phyloP scores from a whole-genome alignment of 352 stramenopile species.

The Phytophthora sp. region DNA sequence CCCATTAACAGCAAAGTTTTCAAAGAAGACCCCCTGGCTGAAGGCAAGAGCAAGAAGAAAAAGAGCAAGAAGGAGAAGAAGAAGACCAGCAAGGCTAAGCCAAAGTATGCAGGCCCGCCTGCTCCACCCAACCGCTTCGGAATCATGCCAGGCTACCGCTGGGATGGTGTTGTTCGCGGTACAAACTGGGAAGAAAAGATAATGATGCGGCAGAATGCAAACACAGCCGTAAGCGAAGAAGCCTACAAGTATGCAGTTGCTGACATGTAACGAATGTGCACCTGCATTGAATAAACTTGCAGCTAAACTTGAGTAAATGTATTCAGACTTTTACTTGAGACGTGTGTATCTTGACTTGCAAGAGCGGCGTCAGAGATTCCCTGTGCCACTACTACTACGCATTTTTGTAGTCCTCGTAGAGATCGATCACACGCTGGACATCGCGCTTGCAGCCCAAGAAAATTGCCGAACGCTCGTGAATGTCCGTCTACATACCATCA shows the following conservation, averaged over 20 bases:
- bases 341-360: no score
- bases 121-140: slow-evolving; percentile 86
- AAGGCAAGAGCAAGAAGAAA: slow-evolving; percentile 38
- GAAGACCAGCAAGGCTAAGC: slow-evolving; percentile 41
- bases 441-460: slow-evolving; percentile 95
- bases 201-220: slow-evolving; percentile 79
- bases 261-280: slow-evolving; percentile 91
- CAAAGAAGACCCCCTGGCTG: slow-evolving; percentile 55
- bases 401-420: background rate
- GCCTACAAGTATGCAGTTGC: slow-evolving; percentile 83
- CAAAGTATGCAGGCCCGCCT: slow-evolving; percentile 74
- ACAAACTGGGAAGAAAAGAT: slow-evolving; percentile 97
- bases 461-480: slow-evolving; percentile 98
- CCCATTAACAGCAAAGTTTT: slow-evolving; percentile 83
- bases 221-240: slow-evolving; percentile 66
- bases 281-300: background rate
- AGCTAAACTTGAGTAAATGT: background rate
- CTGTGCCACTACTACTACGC: no score
- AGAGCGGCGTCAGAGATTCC: no score
- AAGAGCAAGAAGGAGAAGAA: slow-evolving; percentile 55
- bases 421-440: slow-evolving; percentile 71
- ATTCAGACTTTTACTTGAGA: background rate
- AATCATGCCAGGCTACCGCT: slow-evolving; percentile 97
- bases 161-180: slow-evolving; percentile 97
- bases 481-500: slow-evolving; percentile 69